These are phyloP conservation scores for Metarhizium rileyi DNA, from an alignment of 2,329 filamentous ascomycete species.

Conservation along the genomic window DNA sequence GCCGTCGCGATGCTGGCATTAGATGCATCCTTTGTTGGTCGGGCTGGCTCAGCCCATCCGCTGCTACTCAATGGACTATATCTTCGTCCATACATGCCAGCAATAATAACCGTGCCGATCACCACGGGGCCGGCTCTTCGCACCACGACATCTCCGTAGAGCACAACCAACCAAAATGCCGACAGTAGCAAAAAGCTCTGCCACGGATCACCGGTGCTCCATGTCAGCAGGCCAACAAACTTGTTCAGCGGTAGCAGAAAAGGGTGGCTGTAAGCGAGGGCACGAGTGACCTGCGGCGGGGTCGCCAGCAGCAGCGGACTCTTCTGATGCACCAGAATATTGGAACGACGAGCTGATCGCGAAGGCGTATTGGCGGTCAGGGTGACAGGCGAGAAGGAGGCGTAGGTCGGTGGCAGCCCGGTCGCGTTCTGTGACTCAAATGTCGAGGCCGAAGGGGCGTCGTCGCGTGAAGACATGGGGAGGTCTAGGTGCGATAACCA, in stretches of 20 bases:
- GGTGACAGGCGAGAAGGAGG: conserved; percentile 80
- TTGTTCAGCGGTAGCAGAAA: conserved; percentile 86
- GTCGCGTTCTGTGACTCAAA: conserved; percentile 22
- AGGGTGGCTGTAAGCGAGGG: conserved; percentile 89
- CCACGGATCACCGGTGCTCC: conserved; percentile 91
- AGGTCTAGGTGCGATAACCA: conserved; percentile 39
- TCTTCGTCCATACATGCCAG: conserved; percentile 84
- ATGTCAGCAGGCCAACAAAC: conserved; percentile 75
- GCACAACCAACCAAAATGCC: conserved; percentile 72
- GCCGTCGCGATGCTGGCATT: conserved; percentile 10
- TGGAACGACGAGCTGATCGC: conserved; percentile 62
- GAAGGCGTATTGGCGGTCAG: conserved; percentile 57
- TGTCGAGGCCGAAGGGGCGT: conserved; percentile 23
- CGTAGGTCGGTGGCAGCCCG: conserved; percentile 60
- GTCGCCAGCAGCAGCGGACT: conserved; percentile 87
- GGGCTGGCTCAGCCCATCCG: conserved; percentile 49
- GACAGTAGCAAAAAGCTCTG: conserved; percentile 88
- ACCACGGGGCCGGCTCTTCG: conserved; percentile 75
- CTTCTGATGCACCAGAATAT: conserved; percentile 94
- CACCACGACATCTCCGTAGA: conserved; percentile 81
- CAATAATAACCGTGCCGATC: conserved; percentile 67
- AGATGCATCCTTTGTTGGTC: conserved; percentile 20
- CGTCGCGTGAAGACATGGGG: conserved; percentile 30
- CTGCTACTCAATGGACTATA: conserved; percentile 88
- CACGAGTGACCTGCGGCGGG: conserved; percentile 87